phyloP scores from a whole-genome alignment of 495 filamentous ascomycete genomes.

The Darksidea phi region DNA sequence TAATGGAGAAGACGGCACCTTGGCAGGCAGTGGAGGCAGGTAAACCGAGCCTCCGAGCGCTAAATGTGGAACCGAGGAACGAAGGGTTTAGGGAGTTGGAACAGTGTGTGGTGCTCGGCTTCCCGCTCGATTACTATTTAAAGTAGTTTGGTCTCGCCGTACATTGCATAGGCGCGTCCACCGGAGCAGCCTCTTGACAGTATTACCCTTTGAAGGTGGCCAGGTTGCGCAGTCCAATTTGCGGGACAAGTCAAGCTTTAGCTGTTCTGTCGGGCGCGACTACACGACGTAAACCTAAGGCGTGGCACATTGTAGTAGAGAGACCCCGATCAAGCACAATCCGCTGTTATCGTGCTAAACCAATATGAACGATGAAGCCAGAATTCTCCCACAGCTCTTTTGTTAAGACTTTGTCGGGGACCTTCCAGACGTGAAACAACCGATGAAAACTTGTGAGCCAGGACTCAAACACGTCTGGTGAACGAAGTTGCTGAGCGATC shows the following conservation, averaged over 20 bases:
- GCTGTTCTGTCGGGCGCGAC: too few relatives aligned
- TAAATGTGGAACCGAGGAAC: constrained; percentile 13
- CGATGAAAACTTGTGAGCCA: constrained; percentile 70
- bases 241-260: too few relatives aligned
- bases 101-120: constrained; percentile 25
- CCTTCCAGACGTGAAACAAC: constrained; percentile 70
- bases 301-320: too few relatives aligned
- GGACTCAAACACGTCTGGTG: constrained; percentile 76
- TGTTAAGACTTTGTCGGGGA: constrained; percentile 62
- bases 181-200: too few relatives aligned
- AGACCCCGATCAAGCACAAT: too few relatives aligned
- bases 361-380: constrained; percentile 68
- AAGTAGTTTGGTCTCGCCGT: background rate
- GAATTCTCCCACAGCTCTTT: constrained; percentile 56
- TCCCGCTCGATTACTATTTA: constrained; percentile 26
- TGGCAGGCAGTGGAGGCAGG: constrained; percentile 16
- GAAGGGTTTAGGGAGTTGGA: constrained; percentile 18
- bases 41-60: constrained; percentile 7
- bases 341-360: constrained; percentile 49
- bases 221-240: too few relatives aligned
- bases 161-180: too few relatives aligned
- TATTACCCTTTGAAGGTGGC: too few relatives aligned
- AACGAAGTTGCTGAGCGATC: constrained; percentile 81
- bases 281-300: too few relatives aligned
- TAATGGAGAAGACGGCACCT: background rate